Base-by-base conservation (phyloP, 352 stramenopile genomes). In the Globisporangium takayamanum region DNA sequence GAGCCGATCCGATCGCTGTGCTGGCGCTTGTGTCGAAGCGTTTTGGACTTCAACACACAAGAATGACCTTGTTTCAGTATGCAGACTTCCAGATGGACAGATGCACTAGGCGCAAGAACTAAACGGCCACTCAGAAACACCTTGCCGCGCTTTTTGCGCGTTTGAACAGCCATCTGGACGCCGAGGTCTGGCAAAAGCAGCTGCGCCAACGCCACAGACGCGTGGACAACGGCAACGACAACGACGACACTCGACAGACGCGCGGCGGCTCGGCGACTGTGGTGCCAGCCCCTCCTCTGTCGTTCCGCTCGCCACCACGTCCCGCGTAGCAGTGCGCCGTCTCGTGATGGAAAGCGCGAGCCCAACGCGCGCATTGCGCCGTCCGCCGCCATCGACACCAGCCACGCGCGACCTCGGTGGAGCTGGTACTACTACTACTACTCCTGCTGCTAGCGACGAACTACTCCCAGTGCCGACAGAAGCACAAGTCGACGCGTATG, bases 341-440 rank as follows among this genome's bases (percentile, higher is more conserved):
- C 57, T 63, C 36, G 42, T 54, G 25, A 63, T 63, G 58, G 58
- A 58, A 30, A 48, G 44, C 33, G 50, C 47, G n/a, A 46, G 41
- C 41, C 41, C 41, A 46, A 46, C 41, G 41, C 41, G 41, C 15
- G 2, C 41, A 8, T 15, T 46, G 15, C 41, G 41, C 15, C 45
- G n/a, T 28, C 39, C 44, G n/a, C 53, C 6, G 7, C 50, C 58
- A 39, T 39, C 33, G 33, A 39, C 33, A 39, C 33, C 33, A 2
- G 33, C 7, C 6, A 10, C 33, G 7, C 10, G 33, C 33, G 5
- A 39, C 33, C 33, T 10, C 33, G 6, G 33, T 14, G 33, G 33
- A 10, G 36, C 55, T 10, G 22, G 20, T 5, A 5, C 37, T 18
- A 20, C 33, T 22, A 10, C 11, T 48, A n/a, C 51, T 41, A 20